Evolutionary conservation across 352 stramenopile species (phyloP), one percentile per base, ranked within the genome.

Genomic region (Globisporangium nunn): DNA sequence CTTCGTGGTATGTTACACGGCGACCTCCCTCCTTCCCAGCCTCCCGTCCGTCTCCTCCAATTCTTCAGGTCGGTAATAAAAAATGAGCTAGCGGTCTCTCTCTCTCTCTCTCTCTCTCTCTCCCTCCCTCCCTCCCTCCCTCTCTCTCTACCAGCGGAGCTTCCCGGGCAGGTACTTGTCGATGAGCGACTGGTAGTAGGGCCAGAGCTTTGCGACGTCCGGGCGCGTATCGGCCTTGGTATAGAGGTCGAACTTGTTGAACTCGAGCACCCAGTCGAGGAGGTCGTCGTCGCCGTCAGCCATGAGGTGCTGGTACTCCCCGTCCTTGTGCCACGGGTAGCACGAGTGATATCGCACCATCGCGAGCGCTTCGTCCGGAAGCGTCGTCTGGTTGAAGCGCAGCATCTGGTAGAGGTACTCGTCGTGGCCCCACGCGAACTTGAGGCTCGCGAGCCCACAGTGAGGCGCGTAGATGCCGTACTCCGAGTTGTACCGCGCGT

Each of bases 391-490:
- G 71, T 98, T 97, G 56, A 88, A 88, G 57, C 89, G 78, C 50
- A 97, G 80, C 88, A 98, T 97, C 59, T 91, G 77, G 68, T 96
- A 98, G 69, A 98, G 77, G 68, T 97, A 98, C 72, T 98, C 92
- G 67, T 92, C 91, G 61, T 98, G 91, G 51, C 91, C 91, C 78
- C 88, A 97, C 2, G 88, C 87, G 63, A 96, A 97, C 56, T 81
- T 82, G 52, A 97, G 70, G 61, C 96, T 91, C 56, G 88, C 76
- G 39, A 98, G 65, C 35, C 92, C 92, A 58, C 92, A 98, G 61
- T 93, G 61, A 10, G 79, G 75, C 66, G 90, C 64, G 62, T 97
- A 97, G 51, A 97, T 95, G 50, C 92, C 91, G 39, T 68, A 75
- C 40, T 82, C 68, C 2, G 84, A 95, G 64, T 96, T 97, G 71